phyloP scores from a whole-genome alignment of 169 alveolate genomes.

The Plasmodium berghei region DNA sequence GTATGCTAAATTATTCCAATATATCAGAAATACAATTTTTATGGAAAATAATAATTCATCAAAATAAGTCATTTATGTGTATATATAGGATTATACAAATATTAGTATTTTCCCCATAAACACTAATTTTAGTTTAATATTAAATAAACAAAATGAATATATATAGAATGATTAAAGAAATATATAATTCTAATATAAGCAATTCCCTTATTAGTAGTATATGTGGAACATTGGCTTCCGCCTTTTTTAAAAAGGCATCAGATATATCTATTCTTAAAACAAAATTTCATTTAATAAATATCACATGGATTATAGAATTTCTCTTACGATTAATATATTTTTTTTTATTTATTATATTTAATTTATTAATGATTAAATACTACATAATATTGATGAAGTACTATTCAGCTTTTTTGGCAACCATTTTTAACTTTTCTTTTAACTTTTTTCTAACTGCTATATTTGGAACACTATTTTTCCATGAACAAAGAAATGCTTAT shows the following conservation, averaged over 20 bases:
- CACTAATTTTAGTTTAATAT: conserved; percentile 5
- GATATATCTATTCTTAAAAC: conserved; percentile 13
- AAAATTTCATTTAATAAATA: neutral
- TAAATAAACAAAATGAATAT: conserved; percentile 16
- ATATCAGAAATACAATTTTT: conserved; percentile 31
- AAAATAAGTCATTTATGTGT: neutral
- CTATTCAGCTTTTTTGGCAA: conserved; percentile 60
- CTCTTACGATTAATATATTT: conserved; percentile 35
- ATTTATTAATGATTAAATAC: conserved; percentile 48
- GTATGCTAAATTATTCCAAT: conserved; percentile 50
- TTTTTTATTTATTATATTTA: conserved; percentile 36
- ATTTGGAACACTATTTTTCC: conserved; percentile 51
- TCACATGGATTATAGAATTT: conserved; percentile 20
- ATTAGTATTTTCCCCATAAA: neutral
- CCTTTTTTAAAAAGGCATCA: conserved; percentile 61
- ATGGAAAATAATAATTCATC: conserved; percentile 9
- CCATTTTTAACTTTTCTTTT: conserved; percentile 50
- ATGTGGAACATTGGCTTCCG: conserved; percentile 63
- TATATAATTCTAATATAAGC: conserved; percentile 11
- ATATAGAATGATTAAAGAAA: neutral
- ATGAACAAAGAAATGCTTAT: conserved; percentile 39
- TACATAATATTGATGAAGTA: conserved; percentile 52
- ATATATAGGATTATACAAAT: neutral
- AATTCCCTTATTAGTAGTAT: conserved; percentile 52
- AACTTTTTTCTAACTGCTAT: conserved; percentile 63